Evolutionary conservation across 306 rosid genomes (phyloP).

Genomic region (Astragalus membranaceus): DNA sequence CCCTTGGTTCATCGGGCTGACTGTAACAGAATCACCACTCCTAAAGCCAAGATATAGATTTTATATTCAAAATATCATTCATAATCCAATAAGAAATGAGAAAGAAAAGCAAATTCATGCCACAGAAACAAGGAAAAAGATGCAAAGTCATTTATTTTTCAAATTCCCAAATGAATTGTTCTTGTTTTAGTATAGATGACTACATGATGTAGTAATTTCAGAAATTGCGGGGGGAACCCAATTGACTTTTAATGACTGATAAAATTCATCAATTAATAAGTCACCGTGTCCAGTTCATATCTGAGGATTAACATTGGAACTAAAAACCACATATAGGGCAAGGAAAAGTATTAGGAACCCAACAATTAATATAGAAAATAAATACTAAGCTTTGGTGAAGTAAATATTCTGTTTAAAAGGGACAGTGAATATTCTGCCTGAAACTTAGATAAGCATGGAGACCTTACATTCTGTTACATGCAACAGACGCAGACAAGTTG

Average conservation of each 20-base stretch:
- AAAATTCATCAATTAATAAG: not conserved
- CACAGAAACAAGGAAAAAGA: not conserved
- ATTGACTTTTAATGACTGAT: not conserved
- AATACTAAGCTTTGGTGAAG: not conserved
- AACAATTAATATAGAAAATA: too few species aligned
- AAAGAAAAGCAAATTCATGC: not conserved
- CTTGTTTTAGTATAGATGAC: not conserved
- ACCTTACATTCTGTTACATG: conserved; percentile 75
- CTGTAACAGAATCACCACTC: not conserved
- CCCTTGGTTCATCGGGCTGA: not conserved
- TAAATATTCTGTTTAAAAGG: not conserved
- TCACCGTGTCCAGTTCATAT: not conserved
- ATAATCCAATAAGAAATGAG: not conserved
- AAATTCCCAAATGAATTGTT: not conserved
- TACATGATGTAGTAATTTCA: not conserved
- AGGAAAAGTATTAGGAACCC: not conserved
- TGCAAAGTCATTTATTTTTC: not conserved
- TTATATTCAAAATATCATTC: not conserved
- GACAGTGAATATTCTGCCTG: not conserved
- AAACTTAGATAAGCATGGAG: not conserved
- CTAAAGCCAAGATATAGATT: not conserved
- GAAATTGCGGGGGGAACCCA: conserved; percentile 8
- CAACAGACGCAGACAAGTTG: conserved; percentile 87
- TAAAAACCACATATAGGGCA: not conserved
- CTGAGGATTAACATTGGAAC: not conserved